Evolutionary conservation across 805 yeast species (phyloP), one percentile per base, ranked within the genome.

Genomic region (Scheffersomyces stipitis): DNA sequence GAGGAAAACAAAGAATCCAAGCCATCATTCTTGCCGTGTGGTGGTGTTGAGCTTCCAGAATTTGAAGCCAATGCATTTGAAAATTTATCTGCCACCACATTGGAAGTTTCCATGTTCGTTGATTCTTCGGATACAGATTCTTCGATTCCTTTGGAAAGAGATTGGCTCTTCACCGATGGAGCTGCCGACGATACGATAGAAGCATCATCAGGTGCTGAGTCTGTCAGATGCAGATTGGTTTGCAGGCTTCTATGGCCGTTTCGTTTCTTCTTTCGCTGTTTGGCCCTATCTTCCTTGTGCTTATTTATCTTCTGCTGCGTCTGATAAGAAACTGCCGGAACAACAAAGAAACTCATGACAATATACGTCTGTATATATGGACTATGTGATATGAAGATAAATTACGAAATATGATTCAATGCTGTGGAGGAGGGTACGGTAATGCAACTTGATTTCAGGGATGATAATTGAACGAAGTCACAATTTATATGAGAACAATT

Each of bases 311-410:
- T 66, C 43, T 68, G 69, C 38, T 64, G 61, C 18, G 66, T 65
- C 46, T 68, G 73, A 41, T 62, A 68, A 55, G 62, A 64, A 38
- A 65, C 60, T 15, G 66, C 42, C 1, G 71, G 71, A 1, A 66
- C 72, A 13, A 64, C 54, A 31, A 54, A 66, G 45, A 59, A 67
- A 41, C 62, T 64, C 73, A 66, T 66, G n/a, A n/a, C n/a, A n/a
- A n/a, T n/a, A n/a, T n/a, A n/a, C n/a, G n/a, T n/a, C n/a, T n/a
- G n/a, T n/a, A n/a, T n/a, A n/a, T n/a, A n/a, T n/a, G n/a, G n/a
- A n/a, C n/a, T n/a, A n/a, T 6, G 15, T 8, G 13, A 8, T 7
- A 8, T 8, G 13, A 13, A 8, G 13, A 8, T 7, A 8, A 26
- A 8, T 7, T 8, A 14, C n/a, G 29, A 7, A n/a, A 26, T 8